Percentiles rank a stretch among this genome's conserved stretches.
Conservation (phyloP, 768 basidiomycete species). For the Boletus reticuloceps region DNA sequence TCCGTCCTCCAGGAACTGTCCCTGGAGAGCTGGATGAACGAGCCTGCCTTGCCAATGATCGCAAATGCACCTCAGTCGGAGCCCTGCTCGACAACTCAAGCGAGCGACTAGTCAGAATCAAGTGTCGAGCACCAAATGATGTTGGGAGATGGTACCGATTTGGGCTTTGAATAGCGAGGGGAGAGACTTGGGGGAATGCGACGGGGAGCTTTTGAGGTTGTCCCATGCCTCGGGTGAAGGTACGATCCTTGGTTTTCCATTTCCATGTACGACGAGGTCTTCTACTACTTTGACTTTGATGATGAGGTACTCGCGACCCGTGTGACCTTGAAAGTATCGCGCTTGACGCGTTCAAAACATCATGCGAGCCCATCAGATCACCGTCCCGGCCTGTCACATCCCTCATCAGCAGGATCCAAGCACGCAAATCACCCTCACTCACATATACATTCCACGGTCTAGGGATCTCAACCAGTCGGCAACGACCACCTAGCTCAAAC, state of each 20-base stretch:
- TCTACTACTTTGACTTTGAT: no score
- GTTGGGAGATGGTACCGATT: constrained; percentile 44
- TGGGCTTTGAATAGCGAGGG: constrained; percentile 68
- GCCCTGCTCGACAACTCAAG: constrained; percentile 81
- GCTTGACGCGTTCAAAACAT: no score
- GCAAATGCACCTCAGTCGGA: constrained; percentile 60
- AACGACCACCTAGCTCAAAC: no score
- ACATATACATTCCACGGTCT: no score
- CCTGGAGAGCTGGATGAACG: constrained; percentile 74
- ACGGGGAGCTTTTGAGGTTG: constrained; percentile 64
- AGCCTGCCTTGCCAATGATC: constrained; percentile 57
- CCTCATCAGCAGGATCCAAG: no score
- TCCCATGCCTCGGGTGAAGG: constrained; percentile 49
- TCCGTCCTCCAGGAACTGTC: constrained; percentile 69
- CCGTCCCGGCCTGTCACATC: no score
- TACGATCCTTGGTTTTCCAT: constrained; percentile 78
- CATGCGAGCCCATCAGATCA: no score
- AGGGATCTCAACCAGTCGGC: no score
- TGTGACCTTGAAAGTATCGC: no score
- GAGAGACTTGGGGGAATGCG: constrained; percentile 55
- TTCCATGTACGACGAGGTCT: no score
- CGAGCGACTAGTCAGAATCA: constrained; percentile 3
- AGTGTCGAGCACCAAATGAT: neutral
- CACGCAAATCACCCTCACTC: no score
- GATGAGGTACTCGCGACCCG: no score